phyloP scores from a whole-genome alignment of 805 yeast species.

The Teunomyces stri region DNA sequence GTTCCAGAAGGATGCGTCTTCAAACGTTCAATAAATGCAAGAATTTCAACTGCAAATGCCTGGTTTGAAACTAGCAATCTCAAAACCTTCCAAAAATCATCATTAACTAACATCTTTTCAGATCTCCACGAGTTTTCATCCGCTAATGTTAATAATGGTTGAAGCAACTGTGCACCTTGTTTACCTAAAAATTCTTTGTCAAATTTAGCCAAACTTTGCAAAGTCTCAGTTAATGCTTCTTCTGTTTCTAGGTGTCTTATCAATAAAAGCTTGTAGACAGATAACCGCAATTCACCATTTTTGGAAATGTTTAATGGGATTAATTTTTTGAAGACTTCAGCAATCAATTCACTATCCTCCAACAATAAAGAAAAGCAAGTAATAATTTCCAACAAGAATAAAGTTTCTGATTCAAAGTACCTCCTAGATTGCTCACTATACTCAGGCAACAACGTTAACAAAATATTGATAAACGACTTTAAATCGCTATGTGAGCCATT shows the following conservation, averaged over 20 bases:
- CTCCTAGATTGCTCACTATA: conserved; percentile 29
- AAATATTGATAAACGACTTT: conserved; percentile 23
- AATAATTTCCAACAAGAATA: conserved; percentile 48
- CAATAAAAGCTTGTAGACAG: conserved; percentile 52
- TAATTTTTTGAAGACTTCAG: conserved; percentile 13
- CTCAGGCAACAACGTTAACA: conserved; percentile 28
- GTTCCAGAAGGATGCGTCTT: conserved; percentile 30
- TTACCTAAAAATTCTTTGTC: conserved; percentile 46
- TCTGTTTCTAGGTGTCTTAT: conserved; percentile 25
- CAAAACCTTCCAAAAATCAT: conserved; percentile 53
- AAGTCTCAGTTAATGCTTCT: background rate
- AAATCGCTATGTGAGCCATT: conserved; percentile 34
- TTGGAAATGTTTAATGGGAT: conserved; percentile 21
- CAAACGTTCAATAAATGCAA: conserved; percentile 45
- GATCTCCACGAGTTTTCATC: conserved; percentile 47
- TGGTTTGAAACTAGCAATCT: conserved; percentile 48
- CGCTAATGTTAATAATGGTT: conserved; percentile 49
- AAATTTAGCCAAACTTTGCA: conserved; percentile 12
- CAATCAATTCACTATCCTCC: conserved; percentile 22
- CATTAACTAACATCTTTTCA: conserved; percentile 31
- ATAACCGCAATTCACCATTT: conserved; percentile 40
- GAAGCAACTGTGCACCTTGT: conserved; percentile 44
- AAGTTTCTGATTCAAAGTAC: conserved; percentile 44
- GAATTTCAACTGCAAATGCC: conserved; percentile 42
- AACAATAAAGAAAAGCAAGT: conserved; percentile 35